Base-by-base conservation (phyloP, 1,284 basidiomycete genomes). In the Cryptococcus maquisensis region DNA sequence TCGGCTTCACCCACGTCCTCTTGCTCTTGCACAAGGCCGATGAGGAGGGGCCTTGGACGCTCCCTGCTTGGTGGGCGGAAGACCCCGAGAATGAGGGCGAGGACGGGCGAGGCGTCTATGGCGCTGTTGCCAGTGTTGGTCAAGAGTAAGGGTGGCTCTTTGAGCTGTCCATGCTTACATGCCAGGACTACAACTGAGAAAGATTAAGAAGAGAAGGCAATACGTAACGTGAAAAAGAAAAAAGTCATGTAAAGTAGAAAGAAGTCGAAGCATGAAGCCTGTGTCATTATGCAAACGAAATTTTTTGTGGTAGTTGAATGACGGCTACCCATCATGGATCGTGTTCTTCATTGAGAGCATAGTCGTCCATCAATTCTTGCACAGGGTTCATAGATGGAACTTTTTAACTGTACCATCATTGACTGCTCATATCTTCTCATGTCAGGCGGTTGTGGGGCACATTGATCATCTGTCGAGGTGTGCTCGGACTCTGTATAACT, bases 1-100 rank as follows among this genome's bases (percentile, higher is more conserved):
- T 76, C 55, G 73, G 71, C 48, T 74, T 75, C 61, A 64, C 65
- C 48, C 71, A 63, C 66, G 58, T 74, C 54, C 62, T 75, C 24
- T 65, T 76, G 49, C 47, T 71, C 48, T 55, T 69, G 32, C 71
- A 76, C 63, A 61, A 64, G 5, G 70, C 74, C 57, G 69, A 69
- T 45, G 72, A 75, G 54, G 68, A 65, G 40, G 67, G 71, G 54
- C 63, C 63, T 20, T 72, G 61, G 54, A 62, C 59, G 46, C 57
- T 75, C 43, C 72, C 74, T 48, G 67, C 68, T 10, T 75, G 73
- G 67, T 73, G 71, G 61, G 67, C 69, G 49, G 59, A 62, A 46
- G 59, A 61, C 44, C 71, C 72, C 47, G 50, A 51, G 47, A 55
- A 58, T 23, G 52, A 54, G 36, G 67, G 65, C 16, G 21, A 38